phyloP scores from a whole-genome alignment of 305 asterid species.

The Striga hermonthica region DNA sequence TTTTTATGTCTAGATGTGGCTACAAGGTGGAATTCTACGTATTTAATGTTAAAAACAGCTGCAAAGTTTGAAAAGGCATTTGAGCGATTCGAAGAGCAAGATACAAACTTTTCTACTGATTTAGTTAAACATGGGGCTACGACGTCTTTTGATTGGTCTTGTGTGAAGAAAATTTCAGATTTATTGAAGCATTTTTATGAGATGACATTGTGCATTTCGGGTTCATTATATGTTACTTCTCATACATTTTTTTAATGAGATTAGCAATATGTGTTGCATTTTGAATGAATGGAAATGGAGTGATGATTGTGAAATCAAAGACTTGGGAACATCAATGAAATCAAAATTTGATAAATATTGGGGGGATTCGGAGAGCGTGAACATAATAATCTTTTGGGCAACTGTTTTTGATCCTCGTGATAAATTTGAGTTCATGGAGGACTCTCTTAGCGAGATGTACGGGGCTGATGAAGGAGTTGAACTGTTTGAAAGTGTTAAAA shows the following conservation, averaged over 20 bases:
- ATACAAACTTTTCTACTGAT: neutral
- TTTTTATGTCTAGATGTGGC: too few species aligned
- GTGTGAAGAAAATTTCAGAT: neutral
- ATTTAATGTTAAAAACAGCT: neutral
- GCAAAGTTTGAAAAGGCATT: neutral
- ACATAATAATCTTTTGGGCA: neutral
- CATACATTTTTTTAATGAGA: slow-evolving; percentile 3
- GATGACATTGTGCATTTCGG: neutral
- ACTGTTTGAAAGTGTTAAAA: too few species aligned
- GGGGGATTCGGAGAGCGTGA: neutral
- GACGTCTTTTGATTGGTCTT: neutral
- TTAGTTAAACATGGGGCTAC: too few species aligned
- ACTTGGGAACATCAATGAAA: neutral
- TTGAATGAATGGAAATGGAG: slow-evolving; percentile 4
- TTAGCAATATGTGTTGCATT: slow-evolving; percentile 19
- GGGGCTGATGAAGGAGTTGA: too few species aligned
- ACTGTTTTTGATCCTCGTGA: neutral
- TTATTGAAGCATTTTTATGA: slow-evolving; percentile 15
- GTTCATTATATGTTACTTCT: slow-evolving; percentile 20
- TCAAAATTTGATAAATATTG: neutral
- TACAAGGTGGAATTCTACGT: too few species aligned
- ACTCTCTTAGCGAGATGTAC: neutral
- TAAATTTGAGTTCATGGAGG: neutral
- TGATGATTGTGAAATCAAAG: neutral
- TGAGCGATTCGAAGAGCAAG: neutral